Conservation (phyloP, 1,284 basidiomycete genomes). For the Ganoderma leucocontextum region DNA sequence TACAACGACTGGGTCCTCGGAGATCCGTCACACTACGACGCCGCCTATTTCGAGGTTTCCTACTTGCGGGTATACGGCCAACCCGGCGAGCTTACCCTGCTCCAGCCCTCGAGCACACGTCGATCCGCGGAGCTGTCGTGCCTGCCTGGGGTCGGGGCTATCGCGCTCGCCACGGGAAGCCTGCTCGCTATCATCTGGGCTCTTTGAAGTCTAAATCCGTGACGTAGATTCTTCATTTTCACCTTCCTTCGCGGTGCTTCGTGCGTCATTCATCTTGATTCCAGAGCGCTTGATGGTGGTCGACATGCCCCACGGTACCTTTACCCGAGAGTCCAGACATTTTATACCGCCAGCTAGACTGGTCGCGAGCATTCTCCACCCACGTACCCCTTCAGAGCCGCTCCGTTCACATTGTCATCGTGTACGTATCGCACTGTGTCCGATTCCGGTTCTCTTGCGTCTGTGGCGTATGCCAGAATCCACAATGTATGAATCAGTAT, state of each 20-base stretch:
- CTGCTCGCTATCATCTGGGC: slow-evolving; percentile 26
- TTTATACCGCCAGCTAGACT: slow-evolving; percentile 18
- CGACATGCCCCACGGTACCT: slow-evolving; percentile 8
- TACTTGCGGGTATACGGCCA: slow-evolving; percentile 63
- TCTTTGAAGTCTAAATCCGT: slow-evolving; percentile 18
- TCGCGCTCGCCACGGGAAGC: slow-evolving; percentile 25
- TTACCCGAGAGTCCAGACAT: slow-evolving; percentile 12
- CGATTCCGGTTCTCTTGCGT: background rate
- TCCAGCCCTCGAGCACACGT: slow-evolving; percentile 32
- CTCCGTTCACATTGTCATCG: slow-evolving; percentile 11
- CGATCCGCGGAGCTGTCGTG: slow-evolving; percentile 33
- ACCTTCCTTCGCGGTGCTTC: slow-evolving; percentile 1
- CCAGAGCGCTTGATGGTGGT: background rate
- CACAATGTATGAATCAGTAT: slow-evolving; percentile 4
- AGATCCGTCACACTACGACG: slow-evolving; percentile 67
- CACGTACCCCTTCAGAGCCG: background rate
- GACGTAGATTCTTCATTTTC: slow-evolving; percentile 7
- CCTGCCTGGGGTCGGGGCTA: slow-evolving; percentile 8
- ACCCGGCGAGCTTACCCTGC: slow-evolving; percentile 39
- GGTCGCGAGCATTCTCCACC: slow-evolving; percentile 14
- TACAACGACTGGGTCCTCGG: slow-evolving; percentile 82
- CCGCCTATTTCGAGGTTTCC: slow-evolving; percentile 81
- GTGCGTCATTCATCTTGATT: background rate
- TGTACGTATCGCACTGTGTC: slow-evolving; percentile 11
- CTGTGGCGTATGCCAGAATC: slow-evolving; percentile 13